Base-by-base conservation (phyloP, 2,329 filamentous ascomycete species). In the Colletotrichum tanaceti region DNA sequence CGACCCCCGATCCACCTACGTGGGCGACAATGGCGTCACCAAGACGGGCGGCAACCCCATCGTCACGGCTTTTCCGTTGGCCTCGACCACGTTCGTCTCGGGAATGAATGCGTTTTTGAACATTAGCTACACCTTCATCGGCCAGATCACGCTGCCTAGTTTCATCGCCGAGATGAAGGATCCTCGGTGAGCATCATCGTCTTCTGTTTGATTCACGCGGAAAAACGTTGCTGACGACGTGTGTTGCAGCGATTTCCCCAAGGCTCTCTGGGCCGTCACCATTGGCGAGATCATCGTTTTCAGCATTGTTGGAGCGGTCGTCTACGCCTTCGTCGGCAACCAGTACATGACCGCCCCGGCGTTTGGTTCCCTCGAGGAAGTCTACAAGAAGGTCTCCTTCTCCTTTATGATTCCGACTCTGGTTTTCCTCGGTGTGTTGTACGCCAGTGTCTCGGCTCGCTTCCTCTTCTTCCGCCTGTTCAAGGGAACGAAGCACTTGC, bases 391-490 rank as follows among this genome's bases (percentile, higher is more conserved):
- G 82, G 86, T 96, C 2, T 88, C 93, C 0, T 98, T 97, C 80
- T 94, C 91, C 14, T 97, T 98, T 83, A 97, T 97, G 94, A 91
- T 98, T 39, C 94, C 94, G 0, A 98, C 94, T 0, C 86, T 98
- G 72, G 93, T 98, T 76, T 98, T 98, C 83, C 81, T 98, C 5
- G 94, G 94, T 9, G 93, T 97, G 0, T 80, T 98, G 20, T 98
- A 98, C 77, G 94, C 94, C 16, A 96, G 93, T 0, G 93, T 98
- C 1, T 94, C 93, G 4, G 91, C 92, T 0, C 91, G 94, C 38
- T 97, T 98, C 81, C 83, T 98, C 75, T 97, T 97, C 83, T 97
- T 97, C 87, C 92, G 93, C 71, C 77, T 96, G 20, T 97, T 97
- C 79, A 89, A 91, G 65, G 89, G 90, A 74, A 92, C 93, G 1